Base-by-base conservation (phyloP, 1,139 yeast species). In the Arxiozyma bovina region DNA sequence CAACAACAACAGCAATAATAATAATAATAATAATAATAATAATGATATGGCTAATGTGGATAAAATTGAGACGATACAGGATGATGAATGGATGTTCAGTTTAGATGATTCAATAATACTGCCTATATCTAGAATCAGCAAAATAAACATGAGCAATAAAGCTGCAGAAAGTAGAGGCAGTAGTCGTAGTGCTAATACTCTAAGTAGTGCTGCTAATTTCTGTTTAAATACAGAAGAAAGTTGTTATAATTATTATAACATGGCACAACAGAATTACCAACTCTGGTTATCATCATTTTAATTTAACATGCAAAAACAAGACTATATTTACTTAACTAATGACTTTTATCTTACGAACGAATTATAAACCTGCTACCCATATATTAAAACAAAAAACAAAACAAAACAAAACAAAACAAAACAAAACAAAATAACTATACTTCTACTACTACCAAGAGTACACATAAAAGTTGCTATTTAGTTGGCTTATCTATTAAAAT, bases 251-350 rank as follows among this genome's bases (percentile, higher is more conserved):
- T 34, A 46, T 21, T 46, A 46, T 20, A 46, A 46, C 45, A 58
- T 61, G n/a, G 63, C 66, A 17, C 65, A 62, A 54, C 64, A 63
- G 54, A 63, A 63, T 53, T 63, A 63, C 56, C 56, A 61, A 53
- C 50, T 62, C 43, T 63, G 67, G 67, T 53, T 63, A 27, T 55
- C 62, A 4, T 54, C 60, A 8, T 55, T 58, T 25, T 58, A 54
- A 55, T n/a, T 4, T 27, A 27, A 7, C 30, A 27, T 27, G 11
- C 8, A 8, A 6, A 2, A 8, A 7, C 30, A 27, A 27, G 30
- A 27, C 8, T 27, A 8, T 7, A 6, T 27, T 27, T 27, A 6
- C 11, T 5, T 7, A 8, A 27, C 30, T 27, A 27, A 27, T 27
- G 30, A 27, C 30, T 27, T n/a, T 23, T 23, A 7, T 4, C 27